These are phyloP conservation scores for Scheffersomyces lignicola DNA, from an alignment of 1,139 yeast species.

Conservation along the genomic window DNA sequence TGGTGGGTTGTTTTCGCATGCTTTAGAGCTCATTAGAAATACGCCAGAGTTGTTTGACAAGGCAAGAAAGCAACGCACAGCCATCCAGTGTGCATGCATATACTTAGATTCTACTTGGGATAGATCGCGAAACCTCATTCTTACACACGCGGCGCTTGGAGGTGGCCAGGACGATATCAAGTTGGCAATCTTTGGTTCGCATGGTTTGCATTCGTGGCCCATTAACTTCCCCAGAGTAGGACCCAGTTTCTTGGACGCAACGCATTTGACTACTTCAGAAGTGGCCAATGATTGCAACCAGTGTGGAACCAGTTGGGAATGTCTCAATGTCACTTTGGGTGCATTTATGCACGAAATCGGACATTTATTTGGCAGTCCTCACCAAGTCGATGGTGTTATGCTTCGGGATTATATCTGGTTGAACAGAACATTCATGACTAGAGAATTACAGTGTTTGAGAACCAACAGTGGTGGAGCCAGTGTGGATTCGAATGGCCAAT, in stretches of 20 bases:
- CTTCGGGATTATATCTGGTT: constrained; percentile 77
- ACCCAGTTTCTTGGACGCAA: constrained; percentile 69
- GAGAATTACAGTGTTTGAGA: constrained; percentile 62
- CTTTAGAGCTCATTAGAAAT: constrained; percentile 62
- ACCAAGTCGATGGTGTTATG: constrained; percentile 89
- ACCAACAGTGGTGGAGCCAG: constrained; percentile 35
- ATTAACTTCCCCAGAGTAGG: constrained; percentile 66
- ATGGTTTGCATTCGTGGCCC: constrained; percentile 92
- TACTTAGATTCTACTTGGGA: constrained; percentile 89
- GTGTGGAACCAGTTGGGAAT: constrained; percentile 90
- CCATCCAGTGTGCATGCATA: constrained; percentile 81
- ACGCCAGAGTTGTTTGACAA: constrained; percentile 31
- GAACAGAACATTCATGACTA: constrained; percentile 79
- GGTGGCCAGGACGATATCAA: constrained; percentile 74
- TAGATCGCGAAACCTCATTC: constrained; percentile 51
- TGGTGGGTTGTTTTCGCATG: constrained; percentile 78
- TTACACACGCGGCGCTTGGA: constrained; percentile 93
- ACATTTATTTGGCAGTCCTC: constrained; percentile 88
- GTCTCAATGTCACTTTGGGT: constrained; percentile 81
- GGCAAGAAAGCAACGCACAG: constrained; percentile 27
- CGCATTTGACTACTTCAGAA: constrained; percentile 58
- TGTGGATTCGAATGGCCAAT: constrained; percentile 59
- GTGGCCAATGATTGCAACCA: constrained; percentile 88
- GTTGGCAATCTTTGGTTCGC: constrained; percentile 92
- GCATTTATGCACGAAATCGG: constrained; percentile 97